Evolutionary conservation across 2,329 filamentous ascomycete genomes (phyloP).

Genomic region (Didymella lethalis): DNA sequence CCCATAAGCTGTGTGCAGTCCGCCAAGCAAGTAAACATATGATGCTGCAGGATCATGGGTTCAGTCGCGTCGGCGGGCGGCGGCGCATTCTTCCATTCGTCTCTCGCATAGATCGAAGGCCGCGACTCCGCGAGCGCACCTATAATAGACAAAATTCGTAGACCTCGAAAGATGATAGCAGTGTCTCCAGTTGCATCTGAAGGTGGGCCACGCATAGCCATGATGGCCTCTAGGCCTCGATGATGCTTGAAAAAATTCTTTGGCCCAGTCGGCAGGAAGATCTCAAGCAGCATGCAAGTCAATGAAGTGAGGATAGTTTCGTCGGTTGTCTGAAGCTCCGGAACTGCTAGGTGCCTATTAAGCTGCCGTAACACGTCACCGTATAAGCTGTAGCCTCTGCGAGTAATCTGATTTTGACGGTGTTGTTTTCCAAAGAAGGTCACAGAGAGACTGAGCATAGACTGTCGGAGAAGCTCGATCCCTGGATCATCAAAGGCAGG

Average conservation of each 20-base stretch:
- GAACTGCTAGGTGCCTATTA: slow-evolving; percentile 29
- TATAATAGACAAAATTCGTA: slow-evolving; percentile 38
- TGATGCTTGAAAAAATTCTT: slow-evolving; percentile 41
- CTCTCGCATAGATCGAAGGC: slow-evolving; percentile 30
- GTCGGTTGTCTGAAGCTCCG: slow-evolving; percentile 31
- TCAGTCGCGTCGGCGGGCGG: slow-evolving; percentile 18
- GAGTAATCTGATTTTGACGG: slow-evolving; percentile 27
- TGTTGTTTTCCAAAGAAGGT: slow-evolving; percentile 41
- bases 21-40: slow-evolving; percentile 34
- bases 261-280: slow-evolving; percentile 39
- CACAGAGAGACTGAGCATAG: slow-evolving; percentile 35
- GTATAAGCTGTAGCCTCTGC: slow-evolving; percentile 34
- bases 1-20: slow-evolving; percentile 34
- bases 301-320: slow-evolving; percentile 38
- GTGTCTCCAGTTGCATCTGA: slow-evolving; percentile 16
- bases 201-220: slow-evolving; percentile 35
- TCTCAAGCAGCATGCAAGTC: slow-evolving; percentile 40
- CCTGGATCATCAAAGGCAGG: slow-evolving; percentile 17
- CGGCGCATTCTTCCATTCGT: slow-evolving; percentile 38
- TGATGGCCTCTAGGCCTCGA: slow-evolving; percentile 39
- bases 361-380: slow-evolving; percentile 36
- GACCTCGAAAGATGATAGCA: slow-evolving; percentile 29
- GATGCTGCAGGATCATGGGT: slow-evolving; percentile 27
- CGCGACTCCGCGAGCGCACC: slow-evolving; percentile 30
- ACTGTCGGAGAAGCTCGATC: slow-evolving; percentile 31